Base-by-base conservation (phyloP, 2,329 filamentous ascomycete species). In the Penicillium sp. region DNA sequence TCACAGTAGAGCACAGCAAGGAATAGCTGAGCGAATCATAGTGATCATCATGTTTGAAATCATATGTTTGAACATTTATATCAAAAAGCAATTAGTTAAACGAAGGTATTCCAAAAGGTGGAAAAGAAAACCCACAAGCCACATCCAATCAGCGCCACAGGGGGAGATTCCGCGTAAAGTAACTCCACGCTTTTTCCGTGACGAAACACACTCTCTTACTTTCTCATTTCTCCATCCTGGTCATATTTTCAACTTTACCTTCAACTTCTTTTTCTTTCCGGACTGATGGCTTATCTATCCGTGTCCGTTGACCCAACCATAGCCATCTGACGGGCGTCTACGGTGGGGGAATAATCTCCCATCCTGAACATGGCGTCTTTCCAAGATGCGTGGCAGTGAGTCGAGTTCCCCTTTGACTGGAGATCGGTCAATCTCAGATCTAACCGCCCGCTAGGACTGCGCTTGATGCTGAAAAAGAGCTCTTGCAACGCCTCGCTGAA, bases 241-340 rank as follows among this genome's bases (percentile, higher is more conserved):
- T 9, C 24, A 2, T 26, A 8, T 24, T 9, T 6, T 24, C 23
- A 24, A 24, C 23, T 24, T 24, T n/a, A n/a, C 3, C 23, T 24
- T 24, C 45, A 35, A 42, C 44, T 37, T 51, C 46, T 45, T 38
- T 35, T 13, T 38, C 36, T 41, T 29, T n/a, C 20, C 49, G 41
- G 57, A 63, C 67, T 71, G 69, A 79, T 81, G 78, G 78, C 78
- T 77, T 69, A 72, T 72, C 70, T 68, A 71, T 69, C 70, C 64
- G 62, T 64, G 68, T 67, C 65, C 63, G 69, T 71, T 63, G 71
- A 74, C 71, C 73, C 74, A 70, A 74, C 73, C 65, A 76, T 76
- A 70, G 72, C 73, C 66, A 78, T 79, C 70, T 82, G 79, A 80
- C 77, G 72, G 63, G 72, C 67, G 69, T 70, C 67, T 72, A 74